Evolutionary conservation across 768 basidiomycete species (phyloP).

Genomic region (Clitopilus hobsonii): DNA sequence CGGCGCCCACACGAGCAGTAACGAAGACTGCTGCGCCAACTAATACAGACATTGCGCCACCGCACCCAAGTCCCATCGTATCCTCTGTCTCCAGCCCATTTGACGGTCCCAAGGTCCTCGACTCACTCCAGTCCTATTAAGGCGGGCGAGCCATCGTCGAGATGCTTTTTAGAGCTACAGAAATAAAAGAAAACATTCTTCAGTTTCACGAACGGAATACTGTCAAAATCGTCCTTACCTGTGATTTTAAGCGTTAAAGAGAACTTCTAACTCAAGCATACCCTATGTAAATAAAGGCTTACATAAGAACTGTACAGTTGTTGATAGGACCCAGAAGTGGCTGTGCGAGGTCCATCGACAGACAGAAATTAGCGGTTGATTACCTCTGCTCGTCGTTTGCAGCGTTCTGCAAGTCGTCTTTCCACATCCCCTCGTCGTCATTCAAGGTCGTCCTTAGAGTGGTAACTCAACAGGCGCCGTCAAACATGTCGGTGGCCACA

Average conservation of each 20-base stretch:
- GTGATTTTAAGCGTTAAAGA: conserved; percentile 54
- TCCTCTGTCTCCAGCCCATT: conserved; percentile 64
- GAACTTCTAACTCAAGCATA: not conserved
- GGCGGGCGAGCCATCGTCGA: conserved; percentile 79
- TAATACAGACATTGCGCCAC: conserved; percentile 29
- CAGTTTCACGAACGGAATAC: no score
- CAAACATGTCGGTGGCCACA: conserved; percentile 87
- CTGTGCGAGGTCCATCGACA: conserved; percentile 8
- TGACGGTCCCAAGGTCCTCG: conserved; percentile 91
- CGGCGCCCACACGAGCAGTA: conserved; percentile 60
- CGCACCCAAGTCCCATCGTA: conserved; percentile 91
- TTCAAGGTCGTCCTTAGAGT: conserved; percentile 19
- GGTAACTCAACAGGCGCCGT: conserved; percentile 51
- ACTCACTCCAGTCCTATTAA: conserved; percentile 61
- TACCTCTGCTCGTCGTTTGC: conserved; percentile 4
- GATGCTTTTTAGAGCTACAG: conserved; percentile 81
- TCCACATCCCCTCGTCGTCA: conserved; percentile 6
- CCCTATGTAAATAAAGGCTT: not conserved
- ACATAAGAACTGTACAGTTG: conserved; percentile 44
- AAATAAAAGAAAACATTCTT: conserved; percentile 10
- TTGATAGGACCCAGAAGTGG: conserved; percentile 38
- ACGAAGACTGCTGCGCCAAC: conserved; percentile 40
- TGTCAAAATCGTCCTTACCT: conserved; percentile 41
- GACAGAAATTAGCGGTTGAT: conserved; percentile 6
- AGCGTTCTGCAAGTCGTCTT: conserved; percentile 1